Conservation (phyloP, 2,329 filamentous ascomycete species). For the Emericellopsis cladophorae region DNA sequence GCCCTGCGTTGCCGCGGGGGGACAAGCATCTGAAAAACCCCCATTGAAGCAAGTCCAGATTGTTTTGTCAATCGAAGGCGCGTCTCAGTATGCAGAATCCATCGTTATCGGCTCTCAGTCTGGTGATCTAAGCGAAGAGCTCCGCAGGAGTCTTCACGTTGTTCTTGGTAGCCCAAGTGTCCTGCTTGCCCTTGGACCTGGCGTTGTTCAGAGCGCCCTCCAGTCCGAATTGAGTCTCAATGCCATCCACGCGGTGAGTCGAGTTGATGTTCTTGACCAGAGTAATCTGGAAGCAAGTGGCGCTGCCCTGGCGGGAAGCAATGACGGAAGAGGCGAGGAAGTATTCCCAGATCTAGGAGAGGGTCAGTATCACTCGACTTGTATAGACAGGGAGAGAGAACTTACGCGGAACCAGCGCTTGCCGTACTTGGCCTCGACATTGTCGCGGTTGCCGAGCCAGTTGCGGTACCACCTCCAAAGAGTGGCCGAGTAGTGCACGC, state of each 20-base stretch:
- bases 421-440: constrained; percentile 91
- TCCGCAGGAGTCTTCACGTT: constrained; percentile 18
- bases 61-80: no score
- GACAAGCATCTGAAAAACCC: no score
- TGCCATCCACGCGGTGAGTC: constrained; percentile 67
- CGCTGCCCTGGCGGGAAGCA: constrained; percentile 68
- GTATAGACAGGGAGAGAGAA: background rate
- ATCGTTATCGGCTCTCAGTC: no score
- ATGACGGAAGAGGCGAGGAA: constrained; percentile 83
- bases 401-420: constrained; percentile 87
- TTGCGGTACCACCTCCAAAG: constrained; percentile 98
- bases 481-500: constrained; percentile 93
- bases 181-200: constrained; percentile 17
- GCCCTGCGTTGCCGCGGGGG: no score
- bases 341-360: constrained; percentile 70
- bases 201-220: constrained; percentile 37
- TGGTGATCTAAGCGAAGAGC: constrained; percentile 8
- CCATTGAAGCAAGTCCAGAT: no score
- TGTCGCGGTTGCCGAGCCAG: constrained; percentile 89
- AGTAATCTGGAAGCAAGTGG: constrained; percentile 78
- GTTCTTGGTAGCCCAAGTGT: constrained; percentile 22
- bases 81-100: no score
- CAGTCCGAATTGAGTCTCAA: constrained; percentile 56
- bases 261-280: constrained; percentile 86
- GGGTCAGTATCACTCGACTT: background rate